A percentile compares a stretch with the other conserved stretches of the same genome.
These are phyloP conservation scores for Heliamphora pulchella DNA, from an alignment of 179 eudicot genomes.

Conservation along the genomic window DNA sequence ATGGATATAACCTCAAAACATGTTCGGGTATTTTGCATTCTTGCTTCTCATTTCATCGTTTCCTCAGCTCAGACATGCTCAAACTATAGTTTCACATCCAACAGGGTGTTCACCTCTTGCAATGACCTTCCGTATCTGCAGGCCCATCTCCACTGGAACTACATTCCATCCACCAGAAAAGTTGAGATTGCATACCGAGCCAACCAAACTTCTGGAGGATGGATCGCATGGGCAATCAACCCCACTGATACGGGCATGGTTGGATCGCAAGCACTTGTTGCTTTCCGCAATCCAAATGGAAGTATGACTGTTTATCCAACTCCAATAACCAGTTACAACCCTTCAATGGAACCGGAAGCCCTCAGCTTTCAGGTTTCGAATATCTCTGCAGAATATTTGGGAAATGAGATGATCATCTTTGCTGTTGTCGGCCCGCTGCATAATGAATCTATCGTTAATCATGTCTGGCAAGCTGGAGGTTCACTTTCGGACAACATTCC, in stretches of 20 bases:
- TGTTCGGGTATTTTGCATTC: background rate
- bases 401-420: conserved; percentile 38
- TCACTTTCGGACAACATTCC: conserved; percentile 16
- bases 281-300: conserved; percentile 31
- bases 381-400: conserved; percentile 26
- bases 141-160: conserved; percentile 51
- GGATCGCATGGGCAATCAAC: conserved; percentile 63
- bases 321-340: conserved; percentile 9
- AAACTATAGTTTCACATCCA: conserved; percentile 30
- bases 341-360: conserved; percentile 20
- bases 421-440: conserved; percentile 41
- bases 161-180: conserved; percentile 20
- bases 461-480: conserved; percentile 65
- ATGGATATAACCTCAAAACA: conserved; percentile 15
- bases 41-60: conserved; percentile 15
- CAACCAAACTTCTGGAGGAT: conserved; percentile 25
- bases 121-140: conserved; percentile 34
- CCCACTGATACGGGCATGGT: conserved; percentile 37
- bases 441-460: conserved; percentile 33
- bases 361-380: conserved; percentile 38
- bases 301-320: conserved; percentile 32
- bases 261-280: conserved; percentile 54
- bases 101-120: conserved; percentile 33
- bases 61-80: conserved; percentile 31
- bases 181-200: conserved; percentile 41